Percentiles rank a stretch among this genome's conserved stretches.
These are phyloP conservation scores for Leptographium radiaticola DNA, from an alignment of 2,329 filamentous ascomycete genomes.

Conservation along the genomic window DNA sequence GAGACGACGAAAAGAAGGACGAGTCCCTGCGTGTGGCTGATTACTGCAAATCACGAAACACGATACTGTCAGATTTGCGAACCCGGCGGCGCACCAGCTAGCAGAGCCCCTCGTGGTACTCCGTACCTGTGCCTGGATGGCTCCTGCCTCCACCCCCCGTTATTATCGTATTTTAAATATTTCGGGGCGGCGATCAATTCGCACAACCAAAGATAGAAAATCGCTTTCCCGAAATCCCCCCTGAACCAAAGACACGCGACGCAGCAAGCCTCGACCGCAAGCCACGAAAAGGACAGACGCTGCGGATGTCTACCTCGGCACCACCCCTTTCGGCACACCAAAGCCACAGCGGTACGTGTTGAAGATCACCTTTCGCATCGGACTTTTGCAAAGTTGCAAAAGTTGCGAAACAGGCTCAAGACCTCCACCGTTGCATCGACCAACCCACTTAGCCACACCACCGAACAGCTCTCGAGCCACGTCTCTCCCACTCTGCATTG, in stretches of 20 bases:
- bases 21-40: too few species aligned
- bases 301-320: neutral
- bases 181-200: neutral
- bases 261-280: neutral
- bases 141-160: neutral
- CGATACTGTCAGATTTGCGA: too few species aligned
- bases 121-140: neutral
- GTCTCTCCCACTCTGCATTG: neutral
- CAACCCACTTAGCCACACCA: neutral
- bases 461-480: neutral
- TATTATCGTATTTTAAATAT: slow-evolving; percentile 3
- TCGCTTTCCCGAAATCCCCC: neutral
- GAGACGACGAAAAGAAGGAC: too few species aligned
- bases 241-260: neutral
- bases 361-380: neutral
- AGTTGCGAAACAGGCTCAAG: neutral
- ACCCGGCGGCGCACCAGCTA: too few species aligned
- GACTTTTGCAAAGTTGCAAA: neutral
- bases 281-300: neutral
- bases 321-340: neutral
- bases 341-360: neutral
- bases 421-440: neutral
- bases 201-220: neutral
- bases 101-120: neutral
- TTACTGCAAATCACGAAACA: too few species aligned